A percentile compares a stretch with the other conserved stretches of the same genome.
These are phyloP conservation scores for Tylopilus vinaceipallidus DNA, from an alignment of 768 basidiomycete species.

Conservation along the genomic window DNA sequence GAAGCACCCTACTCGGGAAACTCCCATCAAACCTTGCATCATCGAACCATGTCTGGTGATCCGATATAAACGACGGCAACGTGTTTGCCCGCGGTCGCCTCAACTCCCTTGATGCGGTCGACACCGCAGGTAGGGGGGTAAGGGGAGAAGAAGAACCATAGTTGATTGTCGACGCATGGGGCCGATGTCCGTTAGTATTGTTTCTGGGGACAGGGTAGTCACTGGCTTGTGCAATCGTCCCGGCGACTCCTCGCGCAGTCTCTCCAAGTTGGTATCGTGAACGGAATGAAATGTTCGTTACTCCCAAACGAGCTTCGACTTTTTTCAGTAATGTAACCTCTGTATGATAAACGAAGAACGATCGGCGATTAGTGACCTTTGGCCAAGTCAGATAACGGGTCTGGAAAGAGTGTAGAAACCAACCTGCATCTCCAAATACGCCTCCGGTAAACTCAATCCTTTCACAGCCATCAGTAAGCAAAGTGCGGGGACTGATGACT, in stretches of 20 bases:
- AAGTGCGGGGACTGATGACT: constrained; percentile 85
- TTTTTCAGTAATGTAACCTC: constrained; percentile 73
- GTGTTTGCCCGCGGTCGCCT: constrained; percentile 69
- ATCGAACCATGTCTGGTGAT: constrained; percentile 94
- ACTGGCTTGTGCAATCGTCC: constrained; percentile 4
- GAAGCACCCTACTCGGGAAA: constrained; percentile 90
- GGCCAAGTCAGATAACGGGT: background rate
- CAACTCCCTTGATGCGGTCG: constrained; percentile 21
- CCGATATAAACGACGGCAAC: constrained; percentile 59
- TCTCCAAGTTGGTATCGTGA: constrained; percentile 26
- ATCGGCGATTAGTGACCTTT: constrained; percentile 62
- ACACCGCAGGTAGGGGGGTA: constrained; percentile 1
- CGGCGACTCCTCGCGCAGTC: constrained; percentile 17
- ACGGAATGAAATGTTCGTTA: constrained; percentile 17
- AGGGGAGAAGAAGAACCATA: constrained; percentile 16
- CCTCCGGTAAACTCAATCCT: constrained; percentile 72
- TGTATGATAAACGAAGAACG: constrained; percentile 88
- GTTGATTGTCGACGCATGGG: constrained; percentile 20
- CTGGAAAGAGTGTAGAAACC: background rate
- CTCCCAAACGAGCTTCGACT: constrained; percentile 56
- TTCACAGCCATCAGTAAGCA: constrained; percentile 81
- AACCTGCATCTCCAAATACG: constrained; percentile 85
- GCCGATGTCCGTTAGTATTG: constrained; percentile 19
- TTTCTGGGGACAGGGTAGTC: constrained; percentile 12
- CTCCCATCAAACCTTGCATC: constrained; percentile 92